Conservation (phyloP, 2,329 filamentous ascomycete species). For the Phyllosticta capitalensis region DNA sequence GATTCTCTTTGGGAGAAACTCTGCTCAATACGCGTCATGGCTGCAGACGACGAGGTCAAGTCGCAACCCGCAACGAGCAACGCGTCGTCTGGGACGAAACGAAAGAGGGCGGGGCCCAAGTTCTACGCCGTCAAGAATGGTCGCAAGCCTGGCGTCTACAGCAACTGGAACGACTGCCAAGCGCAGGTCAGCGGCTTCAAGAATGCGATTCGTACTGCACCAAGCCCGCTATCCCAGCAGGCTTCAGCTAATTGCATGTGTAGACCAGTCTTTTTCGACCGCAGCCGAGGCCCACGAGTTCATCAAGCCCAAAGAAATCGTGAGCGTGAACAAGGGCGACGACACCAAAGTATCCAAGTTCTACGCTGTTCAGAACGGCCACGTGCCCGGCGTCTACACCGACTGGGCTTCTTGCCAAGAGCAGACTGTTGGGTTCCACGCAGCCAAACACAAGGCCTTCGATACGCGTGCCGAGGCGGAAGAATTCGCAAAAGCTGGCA, state of each 20-base stretch:
- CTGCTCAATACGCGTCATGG: neutral
- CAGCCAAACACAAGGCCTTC: conserved; percentile 46
- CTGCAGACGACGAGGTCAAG: conserved; percentile 12
- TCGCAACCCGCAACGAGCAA: conserved; percentile 17
- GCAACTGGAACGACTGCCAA: conserved; percentile 53
- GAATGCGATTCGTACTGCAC: conserved; percentile 26
- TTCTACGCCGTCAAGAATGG: conserved; percentile 57
- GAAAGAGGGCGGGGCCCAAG: conserved; percentile 45
- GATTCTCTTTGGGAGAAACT: neutral
- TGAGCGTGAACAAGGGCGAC: neutral
- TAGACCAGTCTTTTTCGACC: conserved; percentile 72
- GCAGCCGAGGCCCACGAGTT: conserved; percentile 71
- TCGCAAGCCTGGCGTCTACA: conserved; percentile 52
- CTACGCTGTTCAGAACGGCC: conserved; percentile 52
- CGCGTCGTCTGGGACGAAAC: conserved; percentile 40
- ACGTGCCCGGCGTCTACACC: conserved; percentile 52
- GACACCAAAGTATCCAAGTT: conserved; percentile 32
- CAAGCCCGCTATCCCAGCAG: too few relatives aligned
- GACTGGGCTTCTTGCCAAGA: conserved; percentile 61
- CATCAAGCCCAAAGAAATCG: conserved; percentile 27
- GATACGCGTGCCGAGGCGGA: conserved; percentile 57
- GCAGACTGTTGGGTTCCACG: conserved; percentile 65
- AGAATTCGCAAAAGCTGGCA: conserved; percentile 52
- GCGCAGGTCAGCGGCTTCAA: conserved; percentile 53
- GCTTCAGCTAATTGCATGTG: neutral